Conservation (phyloP, 495 filamentous ascomycete species). For the Penicillium malachiteum region DNA sequence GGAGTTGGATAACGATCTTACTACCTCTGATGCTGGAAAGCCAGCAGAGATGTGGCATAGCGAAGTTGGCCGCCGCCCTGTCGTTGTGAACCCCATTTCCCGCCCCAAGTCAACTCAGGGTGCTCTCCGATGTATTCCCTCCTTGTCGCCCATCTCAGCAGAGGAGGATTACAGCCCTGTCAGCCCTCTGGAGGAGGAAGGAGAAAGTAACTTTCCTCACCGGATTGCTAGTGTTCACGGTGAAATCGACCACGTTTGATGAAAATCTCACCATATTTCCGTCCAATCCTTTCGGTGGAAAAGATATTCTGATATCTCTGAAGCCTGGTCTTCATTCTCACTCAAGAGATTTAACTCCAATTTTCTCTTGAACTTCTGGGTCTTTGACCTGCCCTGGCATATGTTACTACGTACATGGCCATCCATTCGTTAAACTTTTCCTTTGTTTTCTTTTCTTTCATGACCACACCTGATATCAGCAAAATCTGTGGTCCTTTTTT, state of each 20-base stretch:
- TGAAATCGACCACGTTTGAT: constrained; percentile 56
- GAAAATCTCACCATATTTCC: no score
- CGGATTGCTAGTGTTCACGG: constrained; percentile 66
- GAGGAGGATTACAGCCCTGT: constrained; percentile 43
- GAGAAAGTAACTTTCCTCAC: constrained; percentile 28
- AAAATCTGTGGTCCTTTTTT: not conserved
- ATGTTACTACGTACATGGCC: constrained; percentile 20
- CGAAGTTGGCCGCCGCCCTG: constrained; percentile 55
- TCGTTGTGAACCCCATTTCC: constrained; percentile 39
- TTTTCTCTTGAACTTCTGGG: not conserved
- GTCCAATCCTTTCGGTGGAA: not conserved
- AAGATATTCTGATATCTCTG: constrained; percentile 6
- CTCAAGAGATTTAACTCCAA: not conserved
- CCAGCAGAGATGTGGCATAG: constrained; percentile 49
- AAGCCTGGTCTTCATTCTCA: not conserved
- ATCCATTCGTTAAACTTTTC: constrained; percentile 34
- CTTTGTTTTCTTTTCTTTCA: constrained; percentile 23
- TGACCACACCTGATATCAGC: constrained; percentile 1
- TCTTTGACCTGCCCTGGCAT: constrained; percentile 10
- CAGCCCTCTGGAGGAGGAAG: constrained; percentile 33
- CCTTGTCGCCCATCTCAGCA: constrained; percentile 42
- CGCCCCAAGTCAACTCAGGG: constrained; percentile 68
- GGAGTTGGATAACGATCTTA: constrained; percentile 25
- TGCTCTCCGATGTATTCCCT: constrained; percentile 59
- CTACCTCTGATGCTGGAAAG: constrained; percentile 21